Evolutionary conservation across 2,329 filamentous ascomycete genomes (phyloP).

Genomic region (Fusarium veterinarium): DNA sequence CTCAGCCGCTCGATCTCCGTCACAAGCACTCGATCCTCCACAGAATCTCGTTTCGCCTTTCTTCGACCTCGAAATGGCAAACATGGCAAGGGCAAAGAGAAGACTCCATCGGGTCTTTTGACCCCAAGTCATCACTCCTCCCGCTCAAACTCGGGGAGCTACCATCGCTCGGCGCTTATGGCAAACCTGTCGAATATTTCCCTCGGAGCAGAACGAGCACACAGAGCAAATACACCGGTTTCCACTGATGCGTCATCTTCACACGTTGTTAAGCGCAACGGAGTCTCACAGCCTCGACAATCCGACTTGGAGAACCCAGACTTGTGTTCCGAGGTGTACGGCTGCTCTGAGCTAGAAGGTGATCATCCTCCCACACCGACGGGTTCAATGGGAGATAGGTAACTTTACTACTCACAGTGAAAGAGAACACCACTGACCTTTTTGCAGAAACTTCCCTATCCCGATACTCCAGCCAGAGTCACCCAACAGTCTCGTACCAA

Average conservation of each 20-base stretch:
- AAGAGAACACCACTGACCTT: conserved; percentile 2
- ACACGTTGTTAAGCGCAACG: conserved; percentile 21
- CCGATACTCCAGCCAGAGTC: conserved; percentile 36
- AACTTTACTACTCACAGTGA: not conserved
- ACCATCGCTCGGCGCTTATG: conserved; percentile 36
- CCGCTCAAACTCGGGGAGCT: conserved; percentile 42
- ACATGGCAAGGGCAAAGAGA: conserved; percentile 29
- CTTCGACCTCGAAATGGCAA: conserved; percentile 54
- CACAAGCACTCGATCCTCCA: conserved; percentile 57
- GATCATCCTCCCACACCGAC: conserved; percentile 31
- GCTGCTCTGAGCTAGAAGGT: conserved; percentile 32
- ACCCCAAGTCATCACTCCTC: conserved; percentile 45
- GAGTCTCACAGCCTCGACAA: conserved; percentile 12
- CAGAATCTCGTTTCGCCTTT: conserved; percentile 56
- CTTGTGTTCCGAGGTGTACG: conserved; percentile 25
- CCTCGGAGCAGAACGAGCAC: conserved; percentile 7
- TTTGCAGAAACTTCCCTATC: conserved; percentile 9
- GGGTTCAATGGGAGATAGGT: conserved; percentile 17
- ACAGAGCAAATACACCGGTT: not conserved
- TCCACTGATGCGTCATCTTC: conserved; percentile 24
- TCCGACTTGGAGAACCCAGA: conserved; percentile 21
- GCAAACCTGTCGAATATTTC: conserved; percentile 31
- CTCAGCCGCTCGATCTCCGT: conserved; percentile 54
- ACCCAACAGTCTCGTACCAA: conserved; percentile 15
- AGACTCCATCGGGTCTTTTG: conserved; percentile 39